Conservation (phyloP, 176 grass and related monocot species). For the Tillandsia fasciculata region DNA sequence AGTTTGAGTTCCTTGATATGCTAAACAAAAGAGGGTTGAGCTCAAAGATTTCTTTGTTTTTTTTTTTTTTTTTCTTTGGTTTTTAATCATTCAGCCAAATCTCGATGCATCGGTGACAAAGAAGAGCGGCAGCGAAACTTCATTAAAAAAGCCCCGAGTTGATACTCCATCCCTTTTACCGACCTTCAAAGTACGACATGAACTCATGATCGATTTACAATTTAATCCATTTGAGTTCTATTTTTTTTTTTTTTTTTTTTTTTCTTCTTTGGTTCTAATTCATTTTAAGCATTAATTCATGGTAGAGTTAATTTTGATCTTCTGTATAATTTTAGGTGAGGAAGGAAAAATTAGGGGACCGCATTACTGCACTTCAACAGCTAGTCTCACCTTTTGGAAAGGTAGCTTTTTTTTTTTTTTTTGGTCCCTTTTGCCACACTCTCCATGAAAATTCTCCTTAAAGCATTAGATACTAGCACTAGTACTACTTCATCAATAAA, state of each 20-base stretch:
- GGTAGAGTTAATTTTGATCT: constrained; percentile 1
- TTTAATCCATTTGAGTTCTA: constrained; percentile 4
- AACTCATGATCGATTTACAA: constrained; percentile 9
- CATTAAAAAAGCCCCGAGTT: constrained; percentile 47
- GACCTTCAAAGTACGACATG: constrained; percentile 58
- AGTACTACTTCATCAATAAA: constrained; percentile 1
- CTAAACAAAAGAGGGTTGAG: not conserved
- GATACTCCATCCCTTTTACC: constrained; percentile 52
- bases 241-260: not conserved
- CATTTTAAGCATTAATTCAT: not conserved
- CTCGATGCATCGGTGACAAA: constrained; percentile 3
- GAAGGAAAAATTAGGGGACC: constrained; percentile 97
- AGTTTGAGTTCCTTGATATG: not conserved
- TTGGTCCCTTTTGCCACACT: not conserved
- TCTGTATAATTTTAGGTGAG: constrained; percentile 48
- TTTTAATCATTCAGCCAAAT: not conserved
- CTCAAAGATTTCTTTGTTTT: not conserved
- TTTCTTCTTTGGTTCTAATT: constrained; percentile 1
- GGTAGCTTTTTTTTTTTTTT: constrained; percentile 27
- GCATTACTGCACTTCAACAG: constrained; percentile 98
- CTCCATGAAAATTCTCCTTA: constrained; percentile 9
- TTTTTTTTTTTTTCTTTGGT: not conserved
- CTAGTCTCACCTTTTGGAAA: constrained; percentile 99
- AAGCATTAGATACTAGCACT: not conserved
- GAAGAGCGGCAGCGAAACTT: constrained; percentile 23